phyloP scores from a whole-genome alignment of 345 rosid genomes.

The Eutrema heterophyllum region DNA sequence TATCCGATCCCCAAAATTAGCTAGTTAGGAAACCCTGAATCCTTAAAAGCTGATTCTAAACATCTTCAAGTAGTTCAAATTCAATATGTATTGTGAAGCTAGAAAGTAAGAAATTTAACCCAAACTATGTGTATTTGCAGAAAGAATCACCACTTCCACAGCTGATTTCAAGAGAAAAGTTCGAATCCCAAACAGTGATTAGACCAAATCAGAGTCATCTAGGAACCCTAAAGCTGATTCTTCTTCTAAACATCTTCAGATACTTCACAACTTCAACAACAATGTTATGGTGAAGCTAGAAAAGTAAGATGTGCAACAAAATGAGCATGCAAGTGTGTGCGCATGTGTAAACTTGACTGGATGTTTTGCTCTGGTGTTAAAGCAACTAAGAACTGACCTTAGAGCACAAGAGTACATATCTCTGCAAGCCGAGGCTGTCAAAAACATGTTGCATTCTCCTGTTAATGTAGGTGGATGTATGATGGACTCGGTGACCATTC shows the following conservation, averaged over 20 bases:
- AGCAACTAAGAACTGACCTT: slow-evolving; percentile 45
- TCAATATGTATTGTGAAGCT: neutral
- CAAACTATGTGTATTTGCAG: no score
- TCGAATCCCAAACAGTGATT: neutral
- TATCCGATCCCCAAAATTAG: no score
- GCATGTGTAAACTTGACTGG: neutral
- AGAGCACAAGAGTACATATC: slow-evolving; percentile 68
- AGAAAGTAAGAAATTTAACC: neutral
- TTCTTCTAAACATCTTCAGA: no score
- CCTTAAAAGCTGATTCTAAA: neutral
- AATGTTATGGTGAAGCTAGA: neutral
- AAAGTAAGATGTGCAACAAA: neutral
- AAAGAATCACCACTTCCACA: slow-evolving; percentile 33
- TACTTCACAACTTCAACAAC: no score
- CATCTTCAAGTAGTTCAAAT: neutral
- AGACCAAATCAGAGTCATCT: no score
- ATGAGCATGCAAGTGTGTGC: neutral
- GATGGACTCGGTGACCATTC: slow-evolving; percentile 17
- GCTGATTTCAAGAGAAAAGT: neutral
- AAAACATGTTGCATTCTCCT: slow-evolving; percentile 49
- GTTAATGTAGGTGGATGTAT: slow-evolving; percentile 14
- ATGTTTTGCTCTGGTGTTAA: no score
- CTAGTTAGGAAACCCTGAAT: no score
- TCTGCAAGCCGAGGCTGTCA: slow-evolving; percentile 72
- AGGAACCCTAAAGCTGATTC: neutral